Conservation (phyloP, 1,284 basidiomycete genomes). For the Erythrobasidium hasegawianum region DNA sequence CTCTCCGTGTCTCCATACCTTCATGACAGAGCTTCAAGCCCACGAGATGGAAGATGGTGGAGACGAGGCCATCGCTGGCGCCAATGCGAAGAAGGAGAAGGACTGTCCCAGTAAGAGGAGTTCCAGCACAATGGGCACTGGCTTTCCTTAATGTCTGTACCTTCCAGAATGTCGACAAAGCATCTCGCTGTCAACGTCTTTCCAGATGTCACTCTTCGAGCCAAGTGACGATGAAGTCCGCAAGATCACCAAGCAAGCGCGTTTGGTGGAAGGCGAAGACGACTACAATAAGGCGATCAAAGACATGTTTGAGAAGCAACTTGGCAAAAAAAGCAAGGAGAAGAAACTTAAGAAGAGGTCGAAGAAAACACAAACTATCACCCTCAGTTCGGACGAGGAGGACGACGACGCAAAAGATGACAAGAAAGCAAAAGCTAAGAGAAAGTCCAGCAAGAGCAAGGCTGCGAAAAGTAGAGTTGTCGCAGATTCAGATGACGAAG, state of each 20-base stretch:
- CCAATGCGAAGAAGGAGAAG: neutral
- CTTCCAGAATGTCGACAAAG: constrained; percentile 36
- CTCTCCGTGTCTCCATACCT: neutral
- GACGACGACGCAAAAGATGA: no score
- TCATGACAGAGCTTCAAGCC: neutral
- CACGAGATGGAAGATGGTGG: neutral
- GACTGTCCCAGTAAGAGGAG: neutral
- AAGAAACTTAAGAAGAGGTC: neutral
- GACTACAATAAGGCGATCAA: constrained; percentile 10
- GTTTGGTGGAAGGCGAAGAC: neutral
- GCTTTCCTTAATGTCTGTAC: neutral
- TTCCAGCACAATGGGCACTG: neutral
- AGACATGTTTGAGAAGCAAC: neutral
- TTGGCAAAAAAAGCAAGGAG: neutral
- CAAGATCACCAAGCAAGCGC: constrained; percentile 4
- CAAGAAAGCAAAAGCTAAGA: constrained; percentile 22
- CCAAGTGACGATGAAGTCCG: constrained; percentile 38
- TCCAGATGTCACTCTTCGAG: constrained; percentile 37
- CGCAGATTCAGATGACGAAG: constrained; percentile 25
- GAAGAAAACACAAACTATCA: neutral
- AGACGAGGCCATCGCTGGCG: neutral
- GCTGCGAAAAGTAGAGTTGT: constrained; percentile 14
- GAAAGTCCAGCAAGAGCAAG: constrained; percentile 20
- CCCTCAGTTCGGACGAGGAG: no score
- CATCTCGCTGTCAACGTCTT: constrained; percentile 31